Evolutionary conservation across 2,329 filamentous ascomycete species (phyloP), one percentile per base, ranked within the genome.

Genomic region (Huntiella omanensis): DNA sequence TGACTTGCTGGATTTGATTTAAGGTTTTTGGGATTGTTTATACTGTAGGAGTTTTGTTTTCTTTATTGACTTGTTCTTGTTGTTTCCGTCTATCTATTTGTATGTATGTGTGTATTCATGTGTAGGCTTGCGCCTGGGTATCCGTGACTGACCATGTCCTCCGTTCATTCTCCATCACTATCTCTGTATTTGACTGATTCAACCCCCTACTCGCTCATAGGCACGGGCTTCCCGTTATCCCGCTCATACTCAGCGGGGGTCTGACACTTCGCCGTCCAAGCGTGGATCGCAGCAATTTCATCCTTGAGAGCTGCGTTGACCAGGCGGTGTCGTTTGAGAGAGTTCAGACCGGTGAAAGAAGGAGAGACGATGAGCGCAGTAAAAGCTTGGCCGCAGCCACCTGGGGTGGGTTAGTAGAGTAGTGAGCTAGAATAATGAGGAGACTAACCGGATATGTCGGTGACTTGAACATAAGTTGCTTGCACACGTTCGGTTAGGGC

Each of bases 241-340:
- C 74, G 77, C 64, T 83, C 75, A 77, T 82, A 93, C 66, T 95
- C 84, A 56, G 86, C 83, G 0, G 84, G 83, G 6, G 87, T 95
- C 65, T 86, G 82, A 61, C 87, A 94, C 64, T 86, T 92, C 22
- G 86, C 84, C 47, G 84, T 92, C 87, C 87, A 95, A 35, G 87
- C 87, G 66, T 95, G 87, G 55, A 95, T 93, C 53, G 73, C 75
- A 12, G 83, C 83, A 59, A 95, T 93, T 64, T 95, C 86, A 40
- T 79, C 73, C 65, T 86, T 88, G 55, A 95, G 68, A 4, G 77
- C 77, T 12, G 71, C 71, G 63, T 95, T 94, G 55, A 93, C 86
- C 52, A 92, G 70, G 38, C 87, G 77, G 63, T 94, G 84, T 48
- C 87, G 74, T 59, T 85, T 85, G 49, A 95, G 75, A 45, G 83